phyloP scores from a whole-genome alignment of 306 rosid genomes.

The Acacia melanoxylon region DNA sequence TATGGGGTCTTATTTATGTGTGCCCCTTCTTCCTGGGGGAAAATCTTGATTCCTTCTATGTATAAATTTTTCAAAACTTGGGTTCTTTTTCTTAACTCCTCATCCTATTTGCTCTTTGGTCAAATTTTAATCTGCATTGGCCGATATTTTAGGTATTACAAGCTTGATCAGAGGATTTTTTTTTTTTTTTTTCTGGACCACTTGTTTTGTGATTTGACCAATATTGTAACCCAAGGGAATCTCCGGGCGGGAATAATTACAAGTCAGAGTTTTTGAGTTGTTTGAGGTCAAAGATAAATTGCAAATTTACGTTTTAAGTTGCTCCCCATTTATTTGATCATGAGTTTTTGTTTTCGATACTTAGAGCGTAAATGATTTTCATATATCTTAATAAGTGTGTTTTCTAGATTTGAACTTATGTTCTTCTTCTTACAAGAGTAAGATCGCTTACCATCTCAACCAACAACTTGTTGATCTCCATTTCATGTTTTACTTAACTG shows the following conservation, averaged over 20 bases:
- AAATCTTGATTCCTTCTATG: no score
- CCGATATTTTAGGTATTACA: not conserved
- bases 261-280: not conserved
- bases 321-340: not conserved
- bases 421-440: no score
- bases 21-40: no score
- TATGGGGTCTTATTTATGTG: not conserved
- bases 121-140: conserved; percentile 1
- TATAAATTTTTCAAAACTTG: not conserved
- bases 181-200: conserved; percentile 27
- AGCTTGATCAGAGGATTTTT: not conserved
- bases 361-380: no score
- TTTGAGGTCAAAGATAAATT: not conserved
- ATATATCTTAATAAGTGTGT: no score
- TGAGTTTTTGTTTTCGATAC: no score
- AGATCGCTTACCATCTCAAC: no score
- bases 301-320: not conserved
- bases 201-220: not conserved
- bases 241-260: not conserved
- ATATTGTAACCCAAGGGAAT: conserved; percentile 26
- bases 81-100: not conserved
- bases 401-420: no score
- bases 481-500: no score
- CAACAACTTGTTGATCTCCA: no score
- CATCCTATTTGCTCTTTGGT: not conserved